A percentile compares a stretch with the other conserved stretches of the same genome.
Conservation (phyloP, 352 stramenopile species). For the Pelagophyceae sp. region DNA sequence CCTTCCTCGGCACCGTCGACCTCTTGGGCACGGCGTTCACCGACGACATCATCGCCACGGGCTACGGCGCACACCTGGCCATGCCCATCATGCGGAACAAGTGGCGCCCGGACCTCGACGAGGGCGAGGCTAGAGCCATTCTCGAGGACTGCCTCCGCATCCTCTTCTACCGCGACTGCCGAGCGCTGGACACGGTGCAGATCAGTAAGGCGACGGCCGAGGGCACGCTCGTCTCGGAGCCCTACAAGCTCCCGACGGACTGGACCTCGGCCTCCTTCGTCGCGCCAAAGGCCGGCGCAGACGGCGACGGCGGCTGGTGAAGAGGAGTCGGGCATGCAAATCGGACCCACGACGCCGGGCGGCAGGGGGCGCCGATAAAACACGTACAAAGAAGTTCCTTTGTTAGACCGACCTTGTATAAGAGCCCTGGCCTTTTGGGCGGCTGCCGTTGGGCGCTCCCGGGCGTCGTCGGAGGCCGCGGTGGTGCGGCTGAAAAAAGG, state of each 20-base stretch:
- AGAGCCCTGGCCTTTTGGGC: no score
- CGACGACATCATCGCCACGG: conserved; percentile 90
- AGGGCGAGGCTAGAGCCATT: conserved; percentile 80
- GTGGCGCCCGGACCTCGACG: conserved; percentile 79
- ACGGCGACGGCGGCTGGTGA: conserved; percentile 52
- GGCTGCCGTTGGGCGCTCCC: no score
- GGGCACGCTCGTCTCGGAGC: conserved; percentile 77
- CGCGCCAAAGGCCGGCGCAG: conserved; percentile 41
- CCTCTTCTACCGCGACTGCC: conserved; percentile 96
- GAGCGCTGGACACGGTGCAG: conserved; percentile 92
- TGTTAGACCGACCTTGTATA: no score
- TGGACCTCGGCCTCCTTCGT: conserved; percentile 57
- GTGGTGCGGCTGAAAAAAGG: no score
- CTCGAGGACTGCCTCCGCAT: conserved; percentile 94
- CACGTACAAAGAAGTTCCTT: no score
- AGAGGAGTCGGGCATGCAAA: no score
- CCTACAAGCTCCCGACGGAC: conserved; percentile 87
- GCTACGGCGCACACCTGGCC: conserved; percentile 91
- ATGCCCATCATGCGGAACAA: conserved; percentile 90
- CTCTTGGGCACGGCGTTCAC: conserved; percentile 94
- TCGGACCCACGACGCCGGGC: no score
- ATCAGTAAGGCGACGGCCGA: conserved; percentile 84
- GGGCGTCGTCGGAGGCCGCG: no score
- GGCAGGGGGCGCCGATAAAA: no score
- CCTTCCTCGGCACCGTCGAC: conserved; percentile 90